phyloP scores from a whole-genome alignment of 2,329 filamentous ascomycete species.

The Exophiala alcalophila region DNA sequence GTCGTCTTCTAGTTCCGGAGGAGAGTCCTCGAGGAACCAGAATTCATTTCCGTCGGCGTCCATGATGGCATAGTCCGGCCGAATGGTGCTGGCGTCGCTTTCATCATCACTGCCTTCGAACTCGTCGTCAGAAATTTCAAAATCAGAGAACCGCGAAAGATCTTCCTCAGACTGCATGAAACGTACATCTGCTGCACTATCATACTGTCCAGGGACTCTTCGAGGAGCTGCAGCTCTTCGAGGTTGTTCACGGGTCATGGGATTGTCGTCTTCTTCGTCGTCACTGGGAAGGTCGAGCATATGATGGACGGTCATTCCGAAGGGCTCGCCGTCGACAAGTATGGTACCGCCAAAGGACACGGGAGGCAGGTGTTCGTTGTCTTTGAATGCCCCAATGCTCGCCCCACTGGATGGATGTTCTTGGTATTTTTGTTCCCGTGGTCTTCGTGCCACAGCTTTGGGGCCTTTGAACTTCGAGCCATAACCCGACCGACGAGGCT shows the following conservation, averaged over 20 bases:
- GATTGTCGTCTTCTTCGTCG: conserved; percentile 47
- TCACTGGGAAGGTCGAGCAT: conserved; percentile 72
- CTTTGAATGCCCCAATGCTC: conserved; percentile 87
- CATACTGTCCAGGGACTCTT: conserved; percentile 32
- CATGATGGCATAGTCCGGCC: conserved; percentile 36
- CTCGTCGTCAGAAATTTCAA: conserved; percentile 54
- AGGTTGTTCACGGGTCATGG: conserved; percentile 38
- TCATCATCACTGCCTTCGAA: conserved; percentile 30
- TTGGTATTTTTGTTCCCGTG: conserved; percentile 71
- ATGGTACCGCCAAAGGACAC: conserved; percentile 89
- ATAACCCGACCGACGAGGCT: conserved; percentile 25
- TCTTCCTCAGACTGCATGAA: conserved; percentile 41
- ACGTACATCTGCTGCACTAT: conserved; percentile 35
- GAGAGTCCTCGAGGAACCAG: conserved; percentile 46
- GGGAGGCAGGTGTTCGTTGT: conserved; percentile 79
- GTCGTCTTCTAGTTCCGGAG: conserved; percentile 38
- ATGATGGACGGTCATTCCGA: conserved; percentile 95
- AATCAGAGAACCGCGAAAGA: conserved; percentile 40
- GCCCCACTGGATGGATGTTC: conserved; percentile 77
- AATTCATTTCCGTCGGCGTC: conserved; percentile 43
- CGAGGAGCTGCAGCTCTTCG: conserved; percentile 45
- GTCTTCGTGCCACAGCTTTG: conserved; percentile 16
- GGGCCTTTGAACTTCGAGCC: conserved; percentile 15
- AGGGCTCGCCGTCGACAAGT: conserved; percentile 76
- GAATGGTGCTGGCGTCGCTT: conserved; percentile 29